Conservation (phyloP, 2,329 filamentous ascomycete species). For the Colletotrichum falcatum region DNA sequence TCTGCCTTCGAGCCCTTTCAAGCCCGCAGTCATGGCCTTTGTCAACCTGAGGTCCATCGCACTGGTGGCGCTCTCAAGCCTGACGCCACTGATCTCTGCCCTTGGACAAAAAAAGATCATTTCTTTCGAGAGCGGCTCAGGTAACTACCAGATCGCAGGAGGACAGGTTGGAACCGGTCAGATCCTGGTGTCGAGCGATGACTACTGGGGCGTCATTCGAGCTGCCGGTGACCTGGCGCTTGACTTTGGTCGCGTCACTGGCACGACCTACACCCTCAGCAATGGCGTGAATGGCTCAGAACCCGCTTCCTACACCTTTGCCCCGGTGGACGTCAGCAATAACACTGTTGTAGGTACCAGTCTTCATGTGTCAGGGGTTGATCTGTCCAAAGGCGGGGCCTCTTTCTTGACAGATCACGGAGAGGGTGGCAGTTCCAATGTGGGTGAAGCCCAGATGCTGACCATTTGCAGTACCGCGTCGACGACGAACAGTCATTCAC, state of each 20-base stretch:
- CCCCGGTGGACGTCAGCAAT: conserved; percentile 58
- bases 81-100: conserved; percentile 48
- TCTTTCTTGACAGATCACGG: no score
- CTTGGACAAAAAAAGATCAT: conserved; percentile 65
- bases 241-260: conserved; percentile 79
- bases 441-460: neutral
- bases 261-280: conserved; percentile 70
- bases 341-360: conserved; percentile 57
- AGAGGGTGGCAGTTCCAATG: neutral
- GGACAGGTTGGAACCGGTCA: conserved; percentile 55
- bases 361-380: neutral
- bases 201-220: conserved; percentile 76
- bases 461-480: conserved; percentile 54
- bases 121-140: conserved; percentile 49
- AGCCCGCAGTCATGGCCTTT: conserved; percentile 16
- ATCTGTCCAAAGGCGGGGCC: neutral
- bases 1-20: neutral
- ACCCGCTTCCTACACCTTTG: conserved; percentile 56
- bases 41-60: conserved; percentile 36
- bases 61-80: conserved; percentile 41
- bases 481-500: conserved; percentile 56
- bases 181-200: conserved; percentile 67
- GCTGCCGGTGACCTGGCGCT: conserved; percentile 74
- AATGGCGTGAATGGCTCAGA: conserved; percentile 56
- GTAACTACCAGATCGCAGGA: conserved; percentile 51